These are phyloP conservation scores for Aspergillus homomorphus DNA, from an alignment of 495 filamentous ascomycete genomes.

Conservation along the genomic window DNA sequence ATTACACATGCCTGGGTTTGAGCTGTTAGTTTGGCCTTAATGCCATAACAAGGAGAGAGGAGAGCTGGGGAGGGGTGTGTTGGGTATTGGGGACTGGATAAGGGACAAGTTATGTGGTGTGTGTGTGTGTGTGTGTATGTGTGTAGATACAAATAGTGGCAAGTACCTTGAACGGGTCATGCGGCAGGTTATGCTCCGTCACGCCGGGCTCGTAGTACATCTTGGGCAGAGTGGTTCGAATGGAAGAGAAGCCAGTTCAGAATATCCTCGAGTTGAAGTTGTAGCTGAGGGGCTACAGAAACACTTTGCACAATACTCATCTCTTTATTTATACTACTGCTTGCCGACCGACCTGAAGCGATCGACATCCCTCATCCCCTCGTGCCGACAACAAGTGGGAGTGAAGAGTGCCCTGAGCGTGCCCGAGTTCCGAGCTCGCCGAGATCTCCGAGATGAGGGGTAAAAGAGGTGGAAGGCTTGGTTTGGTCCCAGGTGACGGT, in stretches of 20 bases:
- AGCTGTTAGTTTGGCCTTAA: neutral
- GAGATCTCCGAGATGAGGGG: neutral
- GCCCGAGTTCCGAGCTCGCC: neutral
- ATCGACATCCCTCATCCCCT: neutral
- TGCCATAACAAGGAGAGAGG: too few species aligned
- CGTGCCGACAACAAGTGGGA: neutral
- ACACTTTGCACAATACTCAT: too few species aligned
- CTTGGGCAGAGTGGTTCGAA: neutral
- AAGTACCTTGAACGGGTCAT: constrained; percentile 43
- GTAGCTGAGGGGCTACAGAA: too few species aligned
- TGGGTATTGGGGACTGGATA: neutral
- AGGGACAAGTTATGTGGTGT: neutral
- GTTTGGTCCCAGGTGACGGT: too few species aligned
- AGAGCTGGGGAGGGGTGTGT: neutral
- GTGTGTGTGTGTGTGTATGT: neutral
- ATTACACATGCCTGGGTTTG: constrained; percentile 35
- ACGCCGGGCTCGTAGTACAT: constrained; percentile 38
- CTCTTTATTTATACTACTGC: too few species aligned
- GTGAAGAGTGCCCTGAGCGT: neutral
- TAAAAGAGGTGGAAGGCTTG: too few species aligned
- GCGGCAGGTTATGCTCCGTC: constrained; percentile 36
- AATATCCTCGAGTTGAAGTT: too few species aligned
- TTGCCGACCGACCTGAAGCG: neutral
- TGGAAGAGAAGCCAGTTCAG: too few species aligned
- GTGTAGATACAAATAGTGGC: neutral